Base-by-base conservation (phyloP, 192 early-diverging fungal species). In the Dissophora globulifera region DNA sequence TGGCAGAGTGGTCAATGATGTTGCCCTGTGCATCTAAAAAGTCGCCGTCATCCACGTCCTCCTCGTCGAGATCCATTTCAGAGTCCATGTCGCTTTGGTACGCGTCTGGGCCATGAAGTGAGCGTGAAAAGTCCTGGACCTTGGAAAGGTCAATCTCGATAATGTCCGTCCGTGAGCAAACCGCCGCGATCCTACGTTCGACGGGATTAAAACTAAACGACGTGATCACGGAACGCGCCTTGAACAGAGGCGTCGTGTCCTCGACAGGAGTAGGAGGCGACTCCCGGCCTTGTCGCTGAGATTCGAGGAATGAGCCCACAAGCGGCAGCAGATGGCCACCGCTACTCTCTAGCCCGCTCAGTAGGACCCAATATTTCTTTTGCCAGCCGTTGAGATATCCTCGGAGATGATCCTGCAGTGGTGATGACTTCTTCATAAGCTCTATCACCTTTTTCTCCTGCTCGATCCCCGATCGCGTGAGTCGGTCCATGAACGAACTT, bases 111-210 rank as follows among this genome's bases (percentile, higher is more conserved):
- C 17, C 31, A 19, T 29, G 33, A 19, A 76, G 47, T 15, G 58
- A 47, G 19, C 58, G 50, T 26, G 47, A 72, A 32, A 74, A 83
- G 16, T 72, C 57, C 30, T 75, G 51, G 3, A 84, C 83, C 45
- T 79, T 78, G 12, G 78, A 82, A 10, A 91, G 50, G 57, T 94
- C 91, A 59, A 94, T 78, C 78, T 94, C 93, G 23, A 81, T 80
- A 46, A 94, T 86, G 30, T 84, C 85, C 1, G 82, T 81, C 54
- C 87, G 83, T 2, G 88, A 87, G 38, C 84, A 91, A 7, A 93
- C 79, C 11, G 88, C 93, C 22, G 93, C 79, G 4, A 83, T 64
- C 38, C 91, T 85, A 2, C 66, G 69, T 49, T 89, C 83, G 23
- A 89, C 85, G 27, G 81, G 68, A 49, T 88, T 88, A 30, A 86